A percentile compares a stretch with the other conserved stretches of the same genome.
phyloP scores from a whole-genome alignment of 2,329 filamentous ascomycete species.

The Escovopsis sp. region DNA sequence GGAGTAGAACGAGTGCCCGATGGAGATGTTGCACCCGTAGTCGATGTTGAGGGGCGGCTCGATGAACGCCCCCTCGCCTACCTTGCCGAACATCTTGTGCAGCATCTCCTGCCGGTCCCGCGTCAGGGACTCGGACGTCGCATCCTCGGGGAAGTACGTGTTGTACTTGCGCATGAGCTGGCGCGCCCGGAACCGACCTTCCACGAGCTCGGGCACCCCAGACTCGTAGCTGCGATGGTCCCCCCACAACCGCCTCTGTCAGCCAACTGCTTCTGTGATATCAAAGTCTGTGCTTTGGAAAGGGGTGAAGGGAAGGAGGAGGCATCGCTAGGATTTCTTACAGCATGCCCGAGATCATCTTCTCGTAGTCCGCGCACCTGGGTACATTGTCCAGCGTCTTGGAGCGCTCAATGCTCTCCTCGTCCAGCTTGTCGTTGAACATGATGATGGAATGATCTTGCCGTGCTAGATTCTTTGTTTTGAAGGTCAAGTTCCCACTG shows the following conservation, averaged over 20 bases:
- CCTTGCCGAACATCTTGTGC: conserved; percentile 29
- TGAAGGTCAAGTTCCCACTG: no score
- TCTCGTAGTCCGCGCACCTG: conserved; percentile 45
- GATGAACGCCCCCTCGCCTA: conserved; percentile 38
- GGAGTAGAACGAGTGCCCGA: conserved; percentile 48
- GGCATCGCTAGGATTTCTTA: conserved; percentile 20
- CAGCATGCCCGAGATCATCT: conserved; percentile 50
- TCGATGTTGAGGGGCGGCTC: conserved; percentile 48
- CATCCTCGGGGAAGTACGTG: conserved; percentile 34
- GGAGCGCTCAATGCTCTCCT: conserved; percentile 27
- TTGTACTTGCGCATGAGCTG: conserved; percentile 43
- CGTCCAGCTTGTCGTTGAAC: conserved; percentile 22
- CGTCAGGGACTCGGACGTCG: conserved; percentile 22
- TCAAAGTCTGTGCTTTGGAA: background rate
- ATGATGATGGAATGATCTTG: conserved; percentile 8
- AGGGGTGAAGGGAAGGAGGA: background rate
- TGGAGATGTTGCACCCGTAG: conserved; percentile 48
- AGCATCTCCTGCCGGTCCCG: conserved; percentile 30
- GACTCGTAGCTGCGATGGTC: conserved; percentile 34
- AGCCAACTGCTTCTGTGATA: background rate
- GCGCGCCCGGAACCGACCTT: conserved; percentile 37
- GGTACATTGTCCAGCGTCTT: conserved; percentile 34
- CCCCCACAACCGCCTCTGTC: background rate
- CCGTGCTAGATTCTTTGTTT: background rate
- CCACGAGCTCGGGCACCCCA: conserved; percentile 30